These are phyloP conservation scores for Fallopia convolvulus DNA, from an alignment of 148 eudicot genomes.

Conservation along the genomic window DNA sequence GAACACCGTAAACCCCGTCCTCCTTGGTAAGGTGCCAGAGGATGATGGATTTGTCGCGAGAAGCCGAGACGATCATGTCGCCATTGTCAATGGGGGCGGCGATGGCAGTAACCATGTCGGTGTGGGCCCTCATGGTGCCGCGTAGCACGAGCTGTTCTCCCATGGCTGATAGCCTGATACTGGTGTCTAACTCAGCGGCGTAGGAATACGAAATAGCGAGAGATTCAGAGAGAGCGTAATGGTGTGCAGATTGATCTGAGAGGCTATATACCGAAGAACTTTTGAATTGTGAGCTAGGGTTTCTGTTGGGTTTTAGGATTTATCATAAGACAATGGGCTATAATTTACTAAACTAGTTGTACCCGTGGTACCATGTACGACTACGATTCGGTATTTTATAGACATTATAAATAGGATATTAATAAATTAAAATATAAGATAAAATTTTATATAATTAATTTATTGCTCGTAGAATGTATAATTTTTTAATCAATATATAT, in stretches of 20 bases:
- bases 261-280: not conserved
- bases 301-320: not conserved
- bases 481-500: no score
- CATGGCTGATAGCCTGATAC: conserved; percentile 16
- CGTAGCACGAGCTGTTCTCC: conserved; percentile 35
- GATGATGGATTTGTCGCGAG: conserved; percentile 51
- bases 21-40: conserved; percentile 48
- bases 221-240: not conserved
- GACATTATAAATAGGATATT: no score
- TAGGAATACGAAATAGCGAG: not conserved
- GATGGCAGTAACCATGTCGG: conserved; percentile 57
- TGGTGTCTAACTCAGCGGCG: not conserved
- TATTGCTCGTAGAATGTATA: no score
- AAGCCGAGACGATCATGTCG: conserved; percentile 48
- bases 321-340: not conserved
- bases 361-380: no score
- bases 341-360: not conserved
- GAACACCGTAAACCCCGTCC: conserved; percentile 43
- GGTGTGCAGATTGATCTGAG: not conserved
- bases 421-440: no score
- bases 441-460: no score
- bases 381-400: no score
- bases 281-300: not conserved
- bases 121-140: conserved; percentile 51
- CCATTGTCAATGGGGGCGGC: conserved; percentile 54